phyloP scores from a whole-genome alignment of 2,329 filamentous ascomycete genomes.

The Neocucurbitaria cava region DNA sequence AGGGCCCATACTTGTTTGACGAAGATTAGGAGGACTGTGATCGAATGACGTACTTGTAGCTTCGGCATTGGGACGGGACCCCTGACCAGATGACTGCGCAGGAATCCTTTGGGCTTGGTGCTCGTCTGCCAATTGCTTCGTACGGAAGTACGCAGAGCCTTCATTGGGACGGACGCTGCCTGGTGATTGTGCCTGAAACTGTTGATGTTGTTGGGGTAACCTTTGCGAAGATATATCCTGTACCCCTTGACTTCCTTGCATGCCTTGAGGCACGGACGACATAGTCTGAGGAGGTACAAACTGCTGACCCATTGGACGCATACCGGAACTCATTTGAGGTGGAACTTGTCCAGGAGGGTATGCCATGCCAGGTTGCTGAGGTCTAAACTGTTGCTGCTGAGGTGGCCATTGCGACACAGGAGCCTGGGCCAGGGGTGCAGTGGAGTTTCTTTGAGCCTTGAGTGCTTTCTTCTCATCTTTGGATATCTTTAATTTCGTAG shows the following conservation, averaged over 20 bases:
- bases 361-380: conserved; percentile 25
- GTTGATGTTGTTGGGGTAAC: conserved; percentile 14
- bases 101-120: conserved; percentile 17
- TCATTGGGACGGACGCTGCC: conserved; percentile 11
- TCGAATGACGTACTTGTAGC: conserved; percentile 5
- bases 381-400: conserved; percentile 21
- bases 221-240: conserved; percentile 22
- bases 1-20: conserved; percentile 15
- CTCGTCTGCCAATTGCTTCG: conserved; percentile 31
- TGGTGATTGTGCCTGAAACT: conserved; percentile 15
- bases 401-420: conserved; percentile 21
- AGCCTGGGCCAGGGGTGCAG: conserved; percentile 20
- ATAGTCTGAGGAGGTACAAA: conserved; percentile 15
- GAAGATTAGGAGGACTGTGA: conserved; percentile 8
- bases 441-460: conserved; percentile 37
- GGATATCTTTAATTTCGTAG: conserved; percentile 43
- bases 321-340: conserved; percentile 23
- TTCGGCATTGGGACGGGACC: conserved; percentile 5
- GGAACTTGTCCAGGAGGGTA: conserved; percentile 21
- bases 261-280: conserved; percentile 9
- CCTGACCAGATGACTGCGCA: conserved; percentile 10
- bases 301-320: conserved; percentile 22
- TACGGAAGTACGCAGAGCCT: conserved; percentile 31
- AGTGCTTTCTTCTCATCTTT: conserved; percentile 48
- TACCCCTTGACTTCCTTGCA: background rate